phyloP scores from a whole-genome alignment of 495 filamentous ascomycete genomes.

The Lophiotrema nucula region DNA sequence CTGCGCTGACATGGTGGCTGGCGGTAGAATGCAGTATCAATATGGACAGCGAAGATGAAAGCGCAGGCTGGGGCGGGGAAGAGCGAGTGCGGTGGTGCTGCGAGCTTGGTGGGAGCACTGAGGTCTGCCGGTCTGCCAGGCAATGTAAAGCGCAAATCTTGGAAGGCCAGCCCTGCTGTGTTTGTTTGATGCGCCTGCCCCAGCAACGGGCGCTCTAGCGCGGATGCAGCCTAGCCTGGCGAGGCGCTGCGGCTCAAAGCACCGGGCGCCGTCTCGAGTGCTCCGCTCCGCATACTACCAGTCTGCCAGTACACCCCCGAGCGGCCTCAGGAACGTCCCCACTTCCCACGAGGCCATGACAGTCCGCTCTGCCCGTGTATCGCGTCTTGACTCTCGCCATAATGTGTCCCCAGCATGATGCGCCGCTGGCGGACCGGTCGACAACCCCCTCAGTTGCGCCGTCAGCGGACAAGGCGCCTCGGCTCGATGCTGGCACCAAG shows the following conservation, averaged over 20 bases:
- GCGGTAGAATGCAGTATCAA: slow-evolving; percentile 21
- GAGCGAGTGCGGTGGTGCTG: slow-evolving; percentile 1
- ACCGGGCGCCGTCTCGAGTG: too few species aligned
- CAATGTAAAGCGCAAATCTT: too few species aligned
- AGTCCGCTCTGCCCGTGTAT: not conserved
- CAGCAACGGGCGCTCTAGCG: too few species aligned
- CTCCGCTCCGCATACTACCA: not conserved
- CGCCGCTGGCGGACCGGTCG: not conserved
- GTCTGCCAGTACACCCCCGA: not conserved
- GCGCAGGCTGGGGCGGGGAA: not conserved
- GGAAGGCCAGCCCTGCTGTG: too few species aligned
- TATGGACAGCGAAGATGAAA: slow-evolving; percentile 12
- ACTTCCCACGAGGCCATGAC: slow-evolving; percentile 13
- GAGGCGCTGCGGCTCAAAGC: too few species aligned
- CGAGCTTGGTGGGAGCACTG: not conserved
- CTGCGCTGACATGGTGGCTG: slow-evolving; percentile 16
- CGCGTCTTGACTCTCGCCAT: not conserved
- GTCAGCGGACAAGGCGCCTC: slow-evolving; percentile 1
- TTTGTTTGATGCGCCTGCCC: too few species aligned
- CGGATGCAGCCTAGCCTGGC: too few species aligned
- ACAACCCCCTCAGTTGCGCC: not conserved
- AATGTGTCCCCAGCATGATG: slow-evolving; percentile 19
- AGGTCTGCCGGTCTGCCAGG: too few species aligned
- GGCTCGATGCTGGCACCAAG: slow-evolving; percentile 43
- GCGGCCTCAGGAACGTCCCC: not conserved